Evolutionary conservation across 495 filamentous ascomycete species (phyloP).

Genomic region (Talaromyces borbonicus): DNA sequence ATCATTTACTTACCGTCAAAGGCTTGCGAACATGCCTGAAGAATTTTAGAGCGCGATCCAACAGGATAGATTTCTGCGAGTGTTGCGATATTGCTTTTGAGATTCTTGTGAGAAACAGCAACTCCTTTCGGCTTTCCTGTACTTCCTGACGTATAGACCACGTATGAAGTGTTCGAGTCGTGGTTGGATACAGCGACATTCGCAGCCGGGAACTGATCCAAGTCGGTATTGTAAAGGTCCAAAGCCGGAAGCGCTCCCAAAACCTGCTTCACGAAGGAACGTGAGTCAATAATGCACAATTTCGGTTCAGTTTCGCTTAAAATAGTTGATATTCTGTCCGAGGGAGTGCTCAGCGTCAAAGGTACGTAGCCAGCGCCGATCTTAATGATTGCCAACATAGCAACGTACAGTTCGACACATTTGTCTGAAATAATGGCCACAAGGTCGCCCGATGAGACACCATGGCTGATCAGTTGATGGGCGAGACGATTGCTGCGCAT

Average conservation of each 20-base stretch:
- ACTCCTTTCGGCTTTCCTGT: conserved; percentile 63
- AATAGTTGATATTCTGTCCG: conserved; percentile 42
- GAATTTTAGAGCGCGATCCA: conserved; percentile 34
- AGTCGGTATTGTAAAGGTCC: conserved; percentile 25
- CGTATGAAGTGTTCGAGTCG: conserved; percentile 30
- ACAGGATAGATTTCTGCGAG: conserved; percentile 51
- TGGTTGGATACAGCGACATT: conserved; percentile 21
- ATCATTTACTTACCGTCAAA: conserved; percentile 57
- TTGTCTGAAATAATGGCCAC: conserved; percentile 65
- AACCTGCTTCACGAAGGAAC: background rate
- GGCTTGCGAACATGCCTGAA: conserved; percentile 65
- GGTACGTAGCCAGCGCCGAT: conserved; percentile 66
- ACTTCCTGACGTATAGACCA: conserved; percentile 58
- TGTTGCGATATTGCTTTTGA: conserved; percentile 55
- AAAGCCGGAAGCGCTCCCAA: conserved; percentile 17
- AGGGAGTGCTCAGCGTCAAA: conserved; percentile 53
- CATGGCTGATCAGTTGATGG: conserved; percentile 36
- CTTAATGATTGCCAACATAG: conserved; percentile 63
- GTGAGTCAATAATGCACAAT: conserved; percentile 34
- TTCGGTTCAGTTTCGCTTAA: conserved; percentile 39
- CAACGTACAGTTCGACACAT: conserved; percentile 53
- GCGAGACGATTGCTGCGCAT: conserved; percentile 54
- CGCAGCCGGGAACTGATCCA: conserved; percentile 13
- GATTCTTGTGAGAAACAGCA: conserved; percentile 55
- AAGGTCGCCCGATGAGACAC: conserved; percentile 39